A percentile compares a stretch with the other conserved stretches of the same genome.
Evolutionary conservation across 176 grass and related monocot species (phyloP).

Genomic region (Paspalum vaginatum): DNA sequence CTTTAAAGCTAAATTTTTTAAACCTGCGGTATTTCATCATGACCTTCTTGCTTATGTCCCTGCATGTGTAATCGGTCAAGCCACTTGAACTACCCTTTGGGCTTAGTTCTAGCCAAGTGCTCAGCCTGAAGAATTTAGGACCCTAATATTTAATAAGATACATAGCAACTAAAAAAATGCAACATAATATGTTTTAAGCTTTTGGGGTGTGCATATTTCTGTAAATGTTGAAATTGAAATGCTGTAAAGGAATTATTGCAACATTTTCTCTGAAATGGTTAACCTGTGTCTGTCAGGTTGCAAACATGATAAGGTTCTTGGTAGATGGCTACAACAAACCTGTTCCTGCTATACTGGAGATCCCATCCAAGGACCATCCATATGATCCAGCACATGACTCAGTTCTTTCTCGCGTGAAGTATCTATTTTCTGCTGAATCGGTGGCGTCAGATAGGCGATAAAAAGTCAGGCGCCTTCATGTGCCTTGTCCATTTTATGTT

Average conservation of each 20-base stretch:
- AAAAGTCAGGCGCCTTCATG: background rate
- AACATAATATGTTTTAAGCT: background rate
- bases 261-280: background rate
- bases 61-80: background rate
- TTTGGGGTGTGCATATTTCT: background rate
- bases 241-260: background rate
- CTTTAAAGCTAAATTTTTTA: background rate
- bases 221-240: background rate
- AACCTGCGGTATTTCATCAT: constrained; percentile 1
- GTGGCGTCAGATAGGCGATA: constrained; percentile 69
- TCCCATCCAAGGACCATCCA: constrained; percentile 94
- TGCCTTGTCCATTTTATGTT: background rate
- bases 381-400: constrained; percentile 90
- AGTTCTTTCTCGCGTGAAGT: constrained; percentile 83
- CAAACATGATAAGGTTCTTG: constrained; percentile 92
- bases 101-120: background rate
- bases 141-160: background rate
- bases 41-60: background rate
- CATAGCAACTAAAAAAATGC: background rate
- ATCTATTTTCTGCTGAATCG: constrained; percentile 82
- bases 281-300: constrained; percentile 48
- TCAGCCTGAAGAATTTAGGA: background rate
- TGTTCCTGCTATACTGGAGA: constrained; percentile 88
- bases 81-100: background rate
- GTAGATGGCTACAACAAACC: constrained; percentile 98